Evolutionary conservation across 1,284 basidiomycete species (phyloP), one percentile per base, ranked within the genome.

Genomic region (Ustilago lituana): DNA sequence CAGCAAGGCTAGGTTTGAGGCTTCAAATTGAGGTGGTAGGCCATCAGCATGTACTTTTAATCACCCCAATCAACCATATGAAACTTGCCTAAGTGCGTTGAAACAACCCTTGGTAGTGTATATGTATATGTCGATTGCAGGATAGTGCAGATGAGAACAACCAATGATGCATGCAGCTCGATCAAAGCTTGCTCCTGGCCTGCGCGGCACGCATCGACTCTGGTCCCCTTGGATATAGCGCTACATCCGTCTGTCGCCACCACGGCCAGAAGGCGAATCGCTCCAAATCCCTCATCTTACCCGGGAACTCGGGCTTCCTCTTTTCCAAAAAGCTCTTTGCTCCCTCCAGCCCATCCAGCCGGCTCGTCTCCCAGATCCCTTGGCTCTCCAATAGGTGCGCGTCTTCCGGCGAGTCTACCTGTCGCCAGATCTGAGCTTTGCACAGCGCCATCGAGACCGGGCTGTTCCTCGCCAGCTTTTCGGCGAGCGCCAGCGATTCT

Each of bases 1-100:
- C 35, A 93, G 91, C 82, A 89, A 85, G 65, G 86, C 86, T 4
- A 73, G 85, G 24, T 85, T 85, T 41, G 86, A 85, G 22, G 85
- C 85, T 1, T 62, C 70, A 5, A 71, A 74, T 57, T 78, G 46
- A 44, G 26, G 33, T 19, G 10, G 23, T 3, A 29, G 4, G 5
- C 17, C 38, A 37, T n/a, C 20, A 9, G 19, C 22, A 35, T 41
- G 37, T 41, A 51, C 37, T 43, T 27, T 43, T 35, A 27, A n/a
- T n/a, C n/a, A n/a, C n/a, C n/a, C 32, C 41, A 31, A 19, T 23
- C 27, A 29, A 29, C 27, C 27, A 29, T 12, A n/a, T n/a, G n/a
- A n/a, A n/a, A n/a, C n/a, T n/a, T n/a, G n/a, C n/a, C n/a, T n/a
- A n/a, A n/a, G n/a, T n/a, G n/a, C n/a, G n/a, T n/a, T n/a, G n/a